These are phyloP conservation scores for Teratosphaeria zuluensis DNA, from an alignment of 2,329 filamentous ascomycete species.

Conservation along the genomic window DNA sequence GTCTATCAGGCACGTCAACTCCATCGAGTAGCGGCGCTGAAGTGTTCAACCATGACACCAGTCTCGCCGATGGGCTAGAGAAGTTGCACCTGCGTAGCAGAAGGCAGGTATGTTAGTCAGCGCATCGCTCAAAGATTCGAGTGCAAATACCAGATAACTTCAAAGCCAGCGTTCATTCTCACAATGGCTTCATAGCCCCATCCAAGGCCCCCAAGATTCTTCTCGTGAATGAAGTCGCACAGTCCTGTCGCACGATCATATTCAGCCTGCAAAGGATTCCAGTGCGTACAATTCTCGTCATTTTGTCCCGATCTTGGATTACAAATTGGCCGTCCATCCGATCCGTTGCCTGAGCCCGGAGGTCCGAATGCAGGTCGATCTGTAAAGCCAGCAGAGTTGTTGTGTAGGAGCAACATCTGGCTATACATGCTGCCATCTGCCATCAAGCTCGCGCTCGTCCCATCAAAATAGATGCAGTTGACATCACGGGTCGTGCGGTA, in stretches of 20 bases:
- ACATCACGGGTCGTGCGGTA: slow-evolving; percentile 38
- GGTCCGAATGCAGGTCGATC: slow-evolving; percentile 11
- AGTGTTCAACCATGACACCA: slow-evolving; percentile 38
- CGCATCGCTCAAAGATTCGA: background rate
- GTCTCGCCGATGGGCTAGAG: slow-evolving; percentile 31
- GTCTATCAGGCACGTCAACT: background rate
- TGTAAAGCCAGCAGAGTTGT: slow-evolving; percentile 30
- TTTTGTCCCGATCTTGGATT: background rate
- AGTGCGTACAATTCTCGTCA: slow-evolving; percentile 7
- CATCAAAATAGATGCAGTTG: slow-evolving; percentile 42
- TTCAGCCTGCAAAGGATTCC: slow-evolving; percentile 34
- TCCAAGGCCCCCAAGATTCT: slow-evolving; percentile 34
- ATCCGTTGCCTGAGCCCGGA: slow-evolving; percentile 9
- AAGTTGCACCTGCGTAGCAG: slow-evolving; percentile 45
- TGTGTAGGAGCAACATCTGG: slow-evolving; percentile 43
- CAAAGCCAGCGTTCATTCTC: slow-evolving; percentile 59
- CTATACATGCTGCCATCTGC: slow-evolving; percentile 36
- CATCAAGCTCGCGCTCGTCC: slow-evolving; percentile 41
- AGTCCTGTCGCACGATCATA: slow-evolving; percentile 40
- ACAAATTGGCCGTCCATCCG: background rate
- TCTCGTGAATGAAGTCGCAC: slow-evolving; percentile 36
- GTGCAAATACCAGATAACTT: slow-evolving; percentile 45
- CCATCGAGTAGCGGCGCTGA: slow-evolving; percentile 29
- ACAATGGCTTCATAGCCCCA: slow-evolving; percentile 50
- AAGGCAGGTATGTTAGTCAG: background rate